These are phyloP conservation scores for Pyrenochaeta sp. DNA, from an alignment of 2,329 filamentous ascomycete genomes.

Conservation along the genomic window DNA sequence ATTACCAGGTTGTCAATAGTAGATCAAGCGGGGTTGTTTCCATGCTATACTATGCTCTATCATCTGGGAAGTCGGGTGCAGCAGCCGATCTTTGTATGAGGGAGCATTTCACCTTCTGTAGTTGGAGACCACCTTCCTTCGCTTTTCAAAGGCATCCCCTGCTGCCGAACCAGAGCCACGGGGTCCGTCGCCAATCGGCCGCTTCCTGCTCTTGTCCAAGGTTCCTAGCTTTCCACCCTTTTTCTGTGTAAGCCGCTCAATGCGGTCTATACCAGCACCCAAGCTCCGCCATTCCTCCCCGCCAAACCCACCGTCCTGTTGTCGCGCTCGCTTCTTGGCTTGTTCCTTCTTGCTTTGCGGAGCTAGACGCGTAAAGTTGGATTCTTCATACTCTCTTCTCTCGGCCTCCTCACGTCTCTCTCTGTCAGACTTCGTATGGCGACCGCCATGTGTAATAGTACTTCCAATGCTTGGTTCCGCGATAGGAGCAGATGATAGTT, in stretches of 20 bases:
- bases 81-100: background rate
- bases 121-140: constrained; percentile 46
- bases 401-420: constrained; percentile 82
- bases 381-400: constrained; percentile 86
- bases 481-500: constrained; percentile 81
- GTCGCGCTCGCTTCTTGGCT: constrained; percentile 65
- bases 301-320: constrained; percentile 70
- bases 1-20: background rate
- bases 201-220: constrained; percentile 87
- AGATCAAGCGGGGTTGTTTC: background rate
- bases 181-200: constrained; percentile 75
- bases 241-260: constrained; percentile 80
- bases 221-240: constrained; percentile 63
- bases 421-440: constrained; percentile 77
- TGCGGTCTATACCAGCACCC: constrained; percentile 84
- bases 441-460: constrained; percentile 81
- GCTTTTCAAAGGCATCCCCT: constrained; percentile 73
- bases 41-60: background rate
- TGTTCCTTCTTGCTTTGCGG: constrained; percentile 87
- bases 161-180: constrained; percentile 71
- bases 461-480: constrained; percentile 92
- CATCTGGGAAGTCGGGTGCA: background rate
- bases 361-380: constrained; percentile 87
- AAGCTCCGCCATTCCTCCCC: constrained; percentile 93
- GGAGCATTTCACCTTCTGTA: constrained; percentile 25